Conservation (phyloP, 2,329 filamentous ascomycete genomes). For the Cryphonectria nitschkei region DNA sequence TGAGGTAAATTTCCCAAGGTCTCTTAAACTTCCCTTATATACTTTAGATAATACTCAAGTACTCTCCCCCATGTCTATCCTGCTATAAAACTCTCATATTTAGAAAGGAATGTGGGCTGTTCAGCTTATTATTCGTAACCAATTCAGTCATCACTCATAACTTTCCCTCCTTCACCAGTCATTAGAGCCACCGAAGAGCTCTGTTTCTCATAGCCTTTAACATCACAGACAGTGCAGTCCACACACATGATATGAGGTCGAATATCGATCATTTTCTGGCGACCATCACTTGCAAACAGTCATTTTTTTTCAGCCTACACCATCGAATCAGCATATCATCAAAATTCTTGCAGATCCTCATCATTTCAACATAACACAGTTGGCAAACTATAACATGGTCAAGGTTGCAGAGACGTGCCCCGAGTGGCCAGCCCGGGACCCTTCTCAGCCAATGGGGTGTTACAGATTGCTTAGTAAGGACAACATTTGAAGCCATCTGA, state of each 20-base stretch:
- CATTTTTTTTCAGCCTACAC: neutral
- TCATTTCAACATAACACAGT: neutral
- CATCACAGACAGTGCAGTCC: neutral
- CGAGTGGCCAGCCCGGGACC: neutral
- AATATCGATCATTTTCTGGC: neutral
- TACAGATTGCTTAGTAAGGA: conserved; percentile 21
- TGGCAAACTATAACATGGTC: neutral
- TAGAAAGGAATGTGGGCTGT: too few species aligned
- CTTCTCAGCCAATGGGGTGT: conserved; percentile 19
- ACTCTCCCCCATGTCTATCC: too few species aligned
- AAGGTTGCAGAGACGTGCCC: neutral
- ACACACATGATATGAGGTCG: neutral
- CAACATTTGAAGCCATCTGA: neutral
- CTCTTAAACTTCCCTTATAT: too few species aligned
- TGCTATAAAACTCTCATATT: too few species aligned
- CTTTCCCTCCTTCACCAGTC: neutral
- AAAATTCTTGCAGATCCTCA: neutral
- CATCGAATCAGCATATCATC: neutral
- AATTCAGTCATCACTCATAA: neutral
- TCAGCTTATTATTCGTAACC: too few species aligned
- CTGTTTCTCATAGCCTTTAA: neutral
- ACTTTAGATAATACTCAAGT: too few species aligned
- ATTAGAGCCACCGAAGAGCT: neutral
- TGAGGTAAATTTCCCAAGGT: too few species aligned
- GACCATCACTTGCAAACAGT: neutral